Evolutionary conservation across 345 rosid species (phyloP), one percentile per base, ranked within the genome.

Genomic region (Triadica sebifera): DNA sequence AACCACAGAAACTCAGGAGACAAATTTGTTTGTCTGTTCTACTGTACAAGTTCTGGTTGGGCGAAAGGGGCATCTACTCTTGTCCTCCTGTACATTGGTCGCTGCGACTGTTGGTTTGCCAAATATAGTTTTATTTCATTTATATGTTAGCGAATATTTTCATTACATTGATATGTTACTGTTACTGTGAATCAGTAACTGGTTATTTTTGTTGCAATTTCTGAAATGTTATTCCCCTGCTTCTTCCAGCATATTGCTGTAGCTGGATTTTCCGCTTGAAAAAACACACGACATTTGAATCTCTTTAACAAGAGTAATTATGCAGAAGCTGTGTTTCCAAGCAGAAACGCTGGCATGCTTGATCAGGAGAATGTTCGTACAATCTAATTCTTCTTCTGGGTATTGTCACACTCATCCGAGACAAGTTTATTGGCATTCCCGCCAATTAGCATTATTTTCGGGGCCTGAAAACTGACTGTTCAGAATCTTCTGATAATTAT

Each of bases 11-110:
- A 63, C 52, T 59, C 63, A 29, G 70, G 69, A 63, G 46, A 68
- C 61, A 56, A 29, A 38, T 46, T 61, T 69, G 55, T 46, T 51
- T n/a, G 52, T 50, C 69, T 45, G 41, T 55, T 71, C 78, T 72
- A 39, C 47, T 71, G 80, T 85, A 84, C 64, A 80, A 78, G 80
- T 71, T 68, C 51, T 56, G 73, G 55, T 61, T 68, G 75, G 77
- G 62, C 76, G 80, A 78, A 70, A 76, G 61, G 77, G 77, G 60
- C 43, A 41, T n/a, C 64, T 70, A 20, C 61, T 66, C 69, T 46
- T 59, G 67, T 53, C 57, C 65, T 43, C 61, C 72, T 84, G 81
- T 81, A 79, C 50, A 81, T 85, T 77, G 74, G 75, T 70, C 53
- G 49, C 59, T 58, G 76, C 74, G 12, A 69, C 77, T 39, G 66